Percentiles rank a stretch among this genome's conserved stretches.
Conservation (phyloP, 768 basidiomycete genomes). For the Lactarius sanguifluus region DNA sequence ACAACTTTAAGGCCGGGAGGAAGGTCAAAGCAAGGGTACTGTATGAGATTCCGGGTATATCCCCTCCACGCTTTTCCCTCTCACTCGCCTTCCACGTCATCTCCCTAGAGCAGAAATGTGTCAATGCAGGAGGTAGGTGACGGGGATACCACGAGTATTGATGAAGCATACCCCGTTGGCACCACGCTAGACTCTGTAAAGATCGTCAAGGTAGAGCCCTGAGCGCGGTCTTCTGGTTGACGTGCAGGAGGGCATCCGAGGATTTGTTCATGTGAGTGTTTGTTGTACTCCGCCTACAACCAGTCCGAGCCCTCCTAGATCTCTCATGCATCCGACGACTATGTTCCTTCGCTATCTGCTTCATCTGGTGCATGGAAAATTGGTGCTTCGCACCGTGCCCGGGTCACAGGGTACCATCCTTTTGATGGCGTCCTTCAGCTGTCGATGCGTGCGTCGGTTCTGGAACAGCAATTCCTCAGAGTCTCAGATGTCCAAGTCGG, state of each 20-base stretch:
- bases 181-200: conserved; percentile 68
- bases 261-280: conserved; percentile 83
- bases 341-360: conserved; percentile 70
- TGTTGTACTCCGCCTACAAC: conserved; percentile 7
- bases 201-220: conserved; percentile 67
- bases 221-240: conserved; percentile 82
- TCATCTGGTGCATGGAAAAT: conserved; percentile 78
- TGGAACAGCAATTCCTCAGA: conserved; percentile 85
- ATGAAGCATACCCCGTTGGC: conserved; percentile 71
- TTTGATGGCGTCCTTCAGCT: conserved; percentile 89
- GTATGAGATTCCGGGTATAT: conserved; percentile 66
- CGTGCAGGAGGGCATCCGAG: conserved; percentile 61
- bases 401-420: conserved; percentile 81
- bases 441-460: conserved; percentile 77
- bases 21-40: conserved; percentile 84
- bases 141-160: conserved; percentile 37
- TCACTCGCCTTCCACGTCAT: conserved; percentile 73
- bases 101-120: conserved; percentile 45
- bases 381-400: conserved; percentile 76
- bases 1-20: conserved; percentile 59
- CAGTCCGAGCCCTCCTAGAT: conserved; percentile 54
- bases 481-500: conserved; percentile 82
- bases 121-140: conserved; percentile 31
- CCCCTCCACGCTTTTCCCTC: conserved; percentile 83
- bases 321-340: conserved; percentile 90